A percentile compares a stretch with the other conserved stretches of the same genome.
These are phyloP conservation scores for Silene noctiflora DNA, from an alignment of 179 eudicot species.

Conservation along the genomic window DNA sequence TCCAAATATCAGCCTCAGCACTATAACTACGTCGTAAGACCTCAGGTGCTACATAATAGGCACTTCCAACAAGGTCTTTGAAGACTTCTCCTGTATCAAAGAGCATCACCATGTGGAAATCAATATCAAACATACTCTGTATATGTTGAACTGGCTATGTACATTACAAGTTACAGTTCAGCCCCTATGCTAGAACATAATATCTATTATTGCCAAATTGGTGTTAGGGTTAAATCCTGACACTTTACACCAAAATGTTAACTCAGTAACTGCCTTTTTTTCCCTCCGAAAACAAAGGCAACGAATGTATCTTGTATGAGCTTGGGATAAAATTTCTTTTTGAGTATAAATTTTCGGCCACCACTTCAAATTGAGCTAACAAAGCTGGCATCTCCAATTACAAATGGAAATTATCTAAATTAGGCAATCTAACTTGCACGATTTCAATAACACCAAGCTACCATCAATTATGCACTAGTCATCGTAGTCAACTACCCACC, in stretches of 20 bases:
- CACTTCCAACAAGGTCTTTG: constrained; percentile 96
- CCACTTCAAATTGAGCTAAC: neutral
- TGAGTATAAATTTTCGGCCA: neutral
- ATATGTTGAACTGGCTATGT: neutral
- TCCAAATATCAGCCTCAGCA: constrained; percentile 93
- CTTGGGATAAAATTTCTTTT: neutral
- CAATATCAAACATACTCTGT: neutral
- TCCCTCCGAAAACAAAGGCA: neutral
- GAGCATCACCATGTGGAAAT: neutral
- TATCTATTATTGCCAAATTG: neutral
- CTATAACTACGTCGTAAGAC: constrained; percentile 78
- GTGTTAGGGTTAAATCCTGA: too few species aligned
- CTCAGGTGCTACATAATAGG: constrained; percentile 98
- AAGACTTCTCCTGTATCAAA: constrained; percentile 68
- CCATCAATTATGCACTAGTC: constrained; percentile 3
- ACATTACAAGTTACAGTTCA: constrained; percentile 5
- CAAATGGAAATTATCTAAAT: neutral
- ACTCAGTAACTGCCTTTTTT: neutral
- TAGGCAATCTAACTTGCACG: neutral
- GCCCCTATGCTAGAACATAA: neutral
- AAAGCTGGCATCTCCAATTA: neutral
- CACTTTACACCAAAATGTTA: too few species aligned
- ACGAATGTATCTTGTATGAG: neutral
- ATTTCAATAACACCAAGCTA: neutral
- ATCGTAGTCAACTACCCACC: neutral